Conservation (phyloP, 257 asterid species). For the Jaltomata sinuosa region DNA sequence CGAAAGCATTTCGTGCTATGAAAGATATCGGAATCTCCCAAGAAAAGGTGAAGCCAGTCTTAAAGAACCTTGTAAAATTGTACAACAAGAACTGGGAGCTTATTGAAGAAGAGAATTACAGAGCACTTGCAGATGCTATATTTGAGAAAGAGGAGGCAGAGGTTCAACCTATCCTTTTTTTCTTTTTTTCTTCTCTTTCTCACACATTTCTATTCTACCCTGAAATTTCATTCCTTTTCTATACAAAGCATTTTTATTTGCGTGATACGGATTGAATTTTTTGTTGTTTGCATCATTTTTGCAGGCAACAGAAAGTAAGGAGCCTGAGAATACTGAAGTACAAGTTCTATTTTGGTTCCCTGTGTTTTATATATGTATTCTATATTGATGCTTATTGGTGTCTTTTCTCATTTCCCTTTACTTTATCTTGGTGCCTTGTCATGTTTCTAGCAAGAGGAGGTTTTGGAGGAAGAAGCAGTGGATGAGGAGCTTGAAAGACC, state of each 20-base stretch:
- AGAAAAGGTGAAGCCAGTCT: conserved; percentile 62
- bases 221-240: neutral
- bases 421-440: neutral
- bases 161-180: conserved; percentile 14
- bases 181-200: neutral
- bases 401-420: neutral
- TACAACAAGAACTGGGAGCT: conserved; percentile 70
- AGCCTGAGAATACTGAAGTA: conserved; percentile 8
- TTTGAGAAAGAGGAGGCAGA: conserved; percentile 55
- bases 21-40: conserved; percentile 51
- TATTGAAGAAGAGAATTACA: conserved; percentile 73
- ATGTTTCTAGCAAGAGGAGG: conserved; percentile 10
- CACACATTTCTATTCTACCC: neutral
- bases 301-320: conserved; percentile 7
- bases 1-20: conserved; percentile 70
- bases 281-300: neutral
- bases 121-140: conserved; percentile 83
- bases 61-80: conserved; percentile 55
- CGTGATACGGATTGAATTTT: neutral
- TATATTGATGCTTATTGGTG: neutral
- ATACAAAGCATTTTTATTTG: neutral
- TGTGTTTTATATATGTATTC: neutral
- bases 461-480: conserved; percentile 31
- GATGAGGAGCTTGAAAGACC: conserved; percentile 48
- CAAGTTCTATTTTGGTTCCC: neutral